Base-by-base conservation (phyloP, 163 green algal genomes). In the Volvox carteri region DNA sequence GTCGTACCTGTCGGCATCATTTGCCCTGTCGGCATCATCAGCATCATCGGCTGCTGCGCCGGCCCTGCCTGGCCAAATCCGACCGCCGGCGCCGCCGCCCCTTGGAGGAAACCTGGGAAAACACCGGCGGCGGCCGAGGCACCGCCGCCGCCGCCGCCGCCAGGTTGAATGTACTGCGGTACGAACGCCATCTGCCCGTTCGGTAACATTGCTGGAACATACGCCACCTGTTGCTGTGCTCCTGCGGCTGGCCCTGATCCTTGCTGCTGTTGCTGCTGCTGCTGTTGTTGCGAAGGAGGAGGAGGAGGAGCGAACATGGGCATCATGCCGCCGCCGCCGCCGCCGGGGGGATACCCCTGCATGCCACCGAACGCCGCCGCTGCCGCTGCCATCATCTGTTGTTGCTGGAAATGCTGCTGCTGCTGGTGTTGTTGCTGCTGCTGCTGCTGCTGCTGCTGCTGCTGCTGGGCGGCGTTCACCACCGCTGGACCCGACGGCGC, bases 151-250 rank as follows among this genome's bases (percentile, higher is more conserved):
- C n/a, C n/a, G n/a, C n/a, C n/a, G 2, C 44, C 62, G 46, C 28
- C 28, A 3, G 56, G 4, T 7, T 28, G 19, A 1, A 84, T 77
- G 41, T 85, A 80, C 79, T 91, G 85, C 44, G 86, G 90, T 28
- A 93, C 81, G 86, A 88, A 93, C 1, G 86, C 90, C 39, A 93
- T 56, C 65, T 93, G 90, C 14, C 90, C 90, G 68, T 90, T 93
- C 19, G 90, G 79, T 46, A 93, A 18, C 50, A 91, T 41, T 1
- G 67, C 77, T 2, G 86, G 65, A 14, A 93, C 86, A 42, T 91
- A 91, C 62, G 85, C 75, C 25, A 90, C 90, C 44, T 90, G 90
- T 37, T 88, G 87, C 52, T 77, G 30, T 9, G 60, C 62, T 58
- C 60, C 62, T 28, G 48, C 50, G 25, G 60, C 65, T 41, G 41